Evolutionary conservation across 2,329 filamentous ascomycete species (phyloP).

Genomic region (Emergomyces pasteurianus): DNA sequence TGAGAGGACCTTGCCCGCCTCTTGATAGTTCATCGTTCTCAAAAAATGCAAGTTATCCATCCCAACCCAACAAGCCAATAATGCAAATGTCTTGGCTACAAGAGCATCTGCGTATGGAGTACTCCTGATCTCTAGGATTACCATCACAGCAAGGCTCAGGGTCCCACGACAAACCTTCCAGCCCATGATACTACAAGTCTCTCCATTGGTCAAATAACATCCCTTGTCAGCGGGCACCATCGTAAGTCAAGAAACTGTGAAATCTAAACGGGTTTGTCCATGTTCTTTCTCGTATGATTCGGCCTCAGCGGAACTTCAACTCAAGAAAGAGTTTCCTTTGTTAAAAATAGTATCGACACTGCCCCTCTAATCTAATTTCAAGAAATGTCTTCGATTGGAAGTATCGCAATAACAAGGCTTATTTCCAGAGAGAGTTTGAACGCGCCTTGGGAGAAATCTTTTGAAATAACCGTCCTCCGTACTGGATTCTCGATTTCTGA

Average conservation of each 20-base stretch:
- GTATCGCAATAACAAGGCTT: no score
- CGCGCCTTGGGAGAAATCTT: neutral
- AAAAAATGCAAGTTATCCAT: neutral
- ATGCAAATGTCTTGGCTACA: neutral
- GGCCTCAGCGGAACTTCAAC: neutral
- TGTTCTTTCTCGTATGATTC: neutral
- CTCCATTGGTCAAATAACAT: neutral
- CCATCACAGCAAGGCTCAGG: neutral
- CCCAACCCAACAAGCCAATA: neutral
- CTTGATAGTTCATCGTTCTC: neutral
- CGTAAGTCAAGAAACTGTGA: neutral
- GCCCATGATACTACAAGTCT: neutral
- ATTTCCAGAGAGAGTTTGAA: no score
- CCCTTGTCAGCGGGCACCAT: no score
- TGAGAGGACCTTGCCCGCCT: neutral
- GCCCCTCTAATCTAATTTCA: no score
- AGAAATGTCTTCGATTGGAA: no score
- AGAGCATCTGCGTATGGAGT: no score
- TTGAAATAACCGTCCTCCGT: no score
- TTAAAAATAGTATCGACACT: neutral
- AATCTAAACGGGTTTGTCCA: neutral
- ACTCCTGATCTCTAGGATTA: no score
- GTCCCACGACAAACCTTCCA: neutral
- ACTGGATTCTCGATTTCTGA: no score
- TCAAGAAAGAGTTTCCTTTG: neutral